phyloP scores from a whole-genome alignment of 345 rosid genomes.

The Toxicodendron radicans region DNA sequence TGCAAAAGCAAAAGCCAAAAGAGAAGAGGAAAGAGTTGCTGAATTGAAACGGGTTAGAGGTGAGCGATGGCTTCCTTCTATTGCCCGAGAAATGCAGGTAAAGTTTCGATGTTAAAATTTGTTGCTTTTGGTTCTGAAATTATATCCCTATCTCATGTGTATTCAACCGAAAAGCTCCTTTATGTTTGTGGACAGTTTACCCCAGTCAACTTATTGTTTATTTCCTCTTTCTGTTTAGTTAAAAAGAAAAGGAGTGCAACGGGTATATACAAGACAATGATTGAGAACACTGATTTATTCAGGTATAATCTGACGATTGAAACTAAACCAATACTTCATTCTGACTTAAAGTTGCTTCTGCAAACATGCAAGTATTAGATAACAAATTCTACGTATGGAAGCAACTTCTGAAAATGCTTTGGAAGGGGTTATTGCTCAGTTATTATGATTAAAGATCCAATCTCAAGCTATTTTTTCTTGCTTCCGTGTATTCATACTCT shows the following conservation, averaged over 20 bases:
- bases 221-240: conserved; percentile 11
- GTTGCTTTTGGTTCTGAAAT: neutral
- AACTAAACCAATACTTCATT: no score
- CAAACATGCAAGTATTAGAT: neutral
- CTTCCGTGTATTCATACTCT: neutral
- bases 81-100: conserved; percentile 55
- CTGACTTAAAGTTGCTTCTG: neutral
- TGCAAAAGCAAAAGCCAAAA: conserved; percentile 72
- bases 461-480: neutral
- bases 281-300: neutral
- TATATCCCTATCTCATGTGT: neutral
- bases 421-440: neutral
- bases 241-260: conserved; percentile 16
- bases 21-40: conserved; percentile 75
- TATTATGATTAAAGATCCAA: neutral
- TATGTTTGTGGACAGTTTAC: neutral
- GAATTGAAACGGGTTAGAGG: conserved; percentile 73
- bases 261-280: conserved; percentile 10
- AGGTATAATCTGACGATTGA: no score
- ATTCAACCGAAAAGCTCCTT: neutral
- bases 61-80: conserved; percentile 87
- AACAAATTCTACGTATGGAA: neutral
- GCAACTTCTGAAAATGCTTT: neutral
- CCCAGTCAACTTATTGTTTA: neutral
- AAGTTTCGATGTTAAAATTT: conserved; percentile 11